phyloP scores from a whole-genome alignment of 1,139 yeast species.

The Nakaseomyces sp. region DNA sequence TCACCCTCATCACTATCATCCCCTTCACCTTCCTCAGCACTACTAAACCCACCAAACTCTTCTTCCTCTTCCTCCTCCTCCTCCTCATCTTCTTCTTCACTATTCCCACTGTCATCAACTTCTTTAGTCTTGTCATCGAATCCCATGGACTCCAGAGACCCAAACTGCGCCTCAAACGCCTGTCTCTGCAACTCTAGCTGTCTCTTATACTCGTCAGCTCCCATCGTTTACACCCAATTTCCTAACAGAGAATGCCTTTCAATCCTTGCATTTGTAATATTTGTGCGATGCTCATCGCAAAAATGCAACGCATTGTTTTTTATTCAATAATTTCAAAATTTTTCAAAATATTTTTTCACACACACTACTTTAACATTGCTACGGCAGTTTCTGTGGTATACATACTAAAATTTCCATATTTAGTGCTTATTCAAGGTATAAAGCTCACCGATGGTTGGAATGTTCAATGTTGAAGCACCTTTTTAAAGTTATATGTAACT shows the following conservation, averaged over 20 bases:
- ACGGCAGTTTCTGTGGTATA: no score
- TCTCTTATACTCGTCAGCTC: slow-evolving; percentile 40
- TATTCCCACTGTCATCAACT: not conserved
- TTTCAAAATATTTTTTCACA: no score
- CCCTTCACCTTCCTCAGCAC: slow-evolving; percentile 14
- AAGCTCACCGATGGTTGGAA: no score
- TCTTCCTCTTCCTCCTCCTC: slow-evolving; percentile 11
- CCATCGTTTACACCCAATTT: slow-evolving; percentile 11
- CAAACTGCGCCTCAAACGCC: slow-evolving; percentile 65
- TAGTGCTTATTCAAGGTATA: no score
- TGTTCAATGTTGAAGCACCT: no score
- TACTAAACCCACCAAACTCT: slow-evolving; percentile 9
- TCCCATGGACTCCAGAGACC: slow-evolving; percentile 51
- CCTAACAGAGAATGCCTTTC: no score
- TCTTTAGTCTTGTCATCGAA: slow-evolving; percentile 45
- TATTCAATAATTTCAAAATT: no score
- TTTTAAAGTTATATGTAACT: no score
- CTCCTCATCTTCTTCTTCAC: slow-evolving; percentile 6
- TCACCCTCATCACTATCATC: slow-evolving; percentile 16
- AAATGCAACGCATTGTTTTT: no score
- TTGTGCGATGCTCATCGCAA: not conserved
- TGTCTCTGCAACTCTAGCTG: slow-evolving; percentile 49
- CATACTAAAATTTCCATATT: no score
- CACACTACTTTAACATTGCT: no score
- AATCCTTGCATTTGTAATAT: no score